These are phyloP conservation scores for Trichoderma sp. DNA, from an alignment of 2,329 filamentous ascomycete species.

Conservation along the genomic window DNA sequence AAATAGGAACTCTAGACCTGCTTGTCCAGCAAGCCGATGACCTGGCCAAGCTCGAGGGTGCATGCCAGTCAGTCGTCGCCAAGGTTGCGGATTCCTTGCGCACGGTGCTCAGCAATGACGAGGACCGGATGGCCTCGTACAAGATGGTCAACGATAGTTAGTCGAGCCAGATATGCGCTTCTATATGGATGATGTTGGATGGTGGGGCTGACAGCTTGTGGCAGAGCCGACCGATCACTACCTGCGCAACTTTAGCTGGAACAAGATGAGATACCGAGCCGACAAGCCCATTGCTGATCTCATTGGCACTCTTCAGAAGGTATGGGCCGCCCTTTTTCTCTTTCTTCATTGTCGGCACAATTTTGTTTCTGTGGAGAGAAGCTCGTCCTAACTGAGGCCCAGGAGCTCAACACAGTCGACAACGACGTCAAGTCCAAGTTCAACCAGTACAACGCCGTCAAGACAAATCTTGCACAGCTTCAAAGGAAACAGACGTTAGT, in stretches of 20 bases:
- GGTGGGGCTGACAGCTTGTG: constrained; percentile 35
- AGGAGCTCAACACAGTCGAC: constrained; percentile 91
- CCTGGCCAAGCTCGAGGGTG: constrained; percentile 80
- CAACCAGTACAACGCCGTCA: constrained; percentile 90
- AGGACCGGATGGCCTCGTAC: constrained; percentile 80
- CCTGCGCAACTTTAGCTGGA: constrained; percentile 87
- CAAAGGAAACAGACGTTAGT: constrained; percentile 85
- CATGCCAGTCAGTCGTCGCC: constrained; percentile 78
- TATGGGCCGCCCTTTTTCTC: constrained; percentile 38
- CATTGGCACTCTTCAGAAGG: constrained; percentile 87
- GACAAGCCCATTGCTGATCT: constrained; percentile 89
- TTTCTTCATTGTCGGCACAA: neutral
- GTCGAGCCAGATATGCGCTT: constrained; percentile 39
- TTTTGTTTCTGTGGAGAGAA: neutral
- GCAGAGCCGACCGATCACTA: constrained; percentile 96
- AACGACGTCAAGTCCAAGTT: constrained; percentile 95
- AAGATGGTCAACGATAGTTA: constrained; percentile 94
- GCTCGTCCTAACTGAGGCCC: constrained; percentile 22
- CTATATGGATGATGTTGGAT: neutral
- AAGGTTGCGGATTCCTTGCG: constrained; percentile 88
- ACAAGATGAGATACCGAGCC: constrained; percentile 94
- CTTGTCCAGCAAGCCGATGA: constrained; percentile 97
- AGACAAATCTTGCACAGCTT: constrained; percentile 78
- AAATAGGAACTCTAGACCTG: constrained; percentile 94
- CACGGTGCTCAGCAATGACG: constrained; percentile 80